These are phyloP conservation scores for Rhizopogon sp. DNA, from an alignment of 768 basidiomycete genomes.

Conservation along the genomic window DNA sequence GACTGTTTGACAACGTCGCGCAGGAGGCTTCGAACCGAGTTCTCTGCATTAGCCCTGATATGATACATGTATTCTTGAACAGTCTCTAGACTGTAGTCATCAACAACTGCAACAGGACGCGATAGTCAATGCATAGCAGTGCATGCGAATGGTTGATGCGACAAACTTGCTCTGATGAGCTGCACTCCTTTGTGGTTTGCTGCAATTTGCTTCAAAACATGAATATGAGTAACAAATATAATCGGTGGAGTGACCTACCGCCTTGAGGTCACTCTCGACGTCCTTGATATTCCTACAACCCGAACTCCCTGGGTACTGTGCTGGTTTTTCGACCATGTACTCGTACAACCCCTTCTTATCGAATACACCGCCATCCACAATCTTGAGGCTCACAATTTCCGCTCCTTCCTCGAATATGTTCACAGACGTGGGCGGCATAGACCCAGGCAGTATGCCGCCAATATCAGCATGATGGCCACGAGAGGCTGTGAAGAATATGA, in stretches of 20 bases:
- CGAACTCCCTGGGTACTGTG: slow-evolving; percentile 77
- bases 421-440: slow-evolving; percentile 92
- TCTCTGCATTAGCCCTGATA: slow-evolving; percentile 86
- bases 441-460: slow-evolving; percentile 87
- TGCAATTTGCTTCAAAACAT: slow-evolving; percentile 69
- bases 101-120: slow-evolving; percentile 50
- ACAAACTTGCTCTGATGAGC: slow-evolving; percentile 72
- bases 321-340: slow-evolving; percentile 79
- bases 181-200: slow-evolving; percentile 92
- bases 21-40: slow-evolving; percentile 78
- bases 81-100: slow-evolving; percentile 78
- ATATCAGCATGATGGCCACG: slow-evolving; percentile 94
- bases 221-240: neutral
- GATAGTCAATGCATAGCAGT: slow-evolving; percentile 4
- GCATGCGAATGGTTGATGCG: neutral
- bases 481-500: slow-evolving; percentile 92
- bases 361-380: slow-evolving; percentile 80
- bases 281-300: slow-evolving; percentile 85
- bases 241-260: slow-evolving; percentile 43
- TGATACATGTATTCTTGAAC: slow-evolving; percentile 94
- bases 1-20: slow-evolving; percentile 66
- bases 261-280: slow-evolving; percentile 89
- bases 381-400: slow-evolving; percentile 85
- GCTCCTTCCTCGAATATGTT: slow-evolving; percentile 95
- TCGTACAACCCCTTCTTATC: slow-evolving; percentile 70